Conservation (phyloP, 2,329 filamentous ascomycete genomes). For the Fusarium sororula region DNA sequence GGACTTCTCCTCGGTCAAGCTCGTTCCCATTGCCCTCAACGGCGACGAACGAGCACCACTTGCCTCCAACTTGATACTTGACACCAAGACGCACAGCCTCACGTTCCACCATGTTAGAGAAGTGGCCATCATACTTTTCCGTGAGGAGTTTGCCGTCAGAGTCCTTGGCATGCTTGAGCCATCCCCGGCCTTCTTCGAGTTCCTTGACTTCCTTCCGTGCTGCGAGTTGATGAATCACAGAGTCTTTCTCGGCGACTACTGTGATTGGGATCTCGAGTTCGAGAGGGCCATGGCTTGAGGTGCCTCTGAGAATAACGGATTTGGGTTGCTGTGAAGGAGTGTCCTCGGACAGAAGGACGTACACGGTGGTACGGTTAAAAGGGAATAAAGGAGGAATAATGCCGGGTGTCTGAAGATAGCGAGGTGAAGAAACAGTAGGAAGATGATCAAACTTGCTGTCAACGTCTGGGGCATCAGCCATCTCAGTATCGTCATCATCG, state of each 20-base stretch:
- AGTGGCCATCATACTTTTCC: slow-evolving; percentile 58
- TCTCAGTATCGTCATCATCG: slow-evolving; percentile 51
- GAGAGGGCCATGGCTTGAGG: slow-evolving; percentile 65
- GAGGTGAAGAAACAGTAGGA: slow-evolving; percentile 61
- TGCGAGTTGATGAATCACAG: slow-evolving; percentile 75
- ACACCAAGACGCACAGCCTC: slow-evolving; percentile 74
- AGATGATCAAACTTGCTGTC: slow-evolving; percentile 59
- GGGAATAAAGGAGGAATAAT: slow-evolving; percentile 72
- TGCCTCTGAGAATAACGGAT: slow-evolving; percentile 67
- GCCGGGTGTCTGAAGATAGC: slow-evolving; percentile 70
- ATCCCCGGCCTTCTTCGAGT: slow-evolving; percentile 75
- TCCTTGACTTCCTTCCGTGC: slow-evolving; percentile 74
- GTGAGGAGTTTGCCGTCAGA: slow-evolving; percentile 54
- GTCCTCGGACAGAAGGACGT: slow-evolving; percentile 68
- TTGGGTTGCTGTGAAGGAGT: slow-evolving; percentile 53
- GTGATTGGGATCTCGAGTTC: slow-evolving; percentile 72
- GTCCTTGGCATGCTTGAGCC: slow-evolving; percentile 64
- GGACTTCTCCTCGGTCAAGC: background rate
- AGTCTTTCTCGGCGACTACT: slow-evolving; percentile 52
- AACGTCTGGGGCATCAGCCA: slow-evolving; percentile 29
- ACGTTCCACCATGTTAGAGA: slow-evolving; percentile 68
- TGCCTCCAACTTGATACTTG: slow-evolving; percentile 72
- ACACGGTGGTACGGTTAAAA: slow-evolving; percentile 72
- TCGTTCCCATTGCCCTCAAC: slow-evolving; percentile 55
- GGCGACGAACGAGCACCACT: slow-evolving; percentile 79